phyloP scores from a whole-genome alignment of 164 flowering plant genomes.

The Piper betle region DNA sequence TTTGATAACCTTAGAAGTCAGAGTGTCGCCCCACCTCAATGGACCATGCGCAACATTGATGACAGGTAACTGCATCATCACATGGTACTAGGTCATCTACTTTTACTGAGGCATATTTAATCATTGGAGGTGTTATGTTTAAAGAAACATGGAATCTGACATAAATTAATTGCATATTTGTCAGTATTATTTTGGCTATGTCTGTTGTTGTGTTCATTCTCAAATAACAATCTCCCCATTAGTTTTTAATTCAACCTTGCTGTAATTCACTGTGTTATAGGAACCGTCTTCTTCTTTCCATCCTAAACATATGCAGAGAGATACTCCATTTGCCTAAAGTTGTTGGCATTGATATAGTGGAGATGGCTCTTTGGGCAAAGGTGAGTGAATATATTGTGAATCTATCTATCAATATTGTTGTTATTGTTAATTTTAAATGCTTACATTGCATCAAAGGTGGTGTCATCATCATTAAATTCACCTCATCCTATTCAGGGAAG shows the following conservation, averaged over 20 bases:
- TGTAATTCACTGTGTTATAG: constrained; percentile 22
- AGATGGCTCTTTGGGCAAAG: constrained; percentile 99
- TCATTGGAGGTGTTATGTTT: too few relatives aligned
- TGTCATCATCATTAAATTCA: too few relatives aligned
- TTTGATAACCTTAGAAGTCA: constrained; percentile 96
- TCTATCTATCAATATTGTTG: background rate
- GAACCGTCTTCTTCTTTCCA: constrained; percentile 77
- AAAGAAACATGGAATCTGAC: too few relatives aligned
- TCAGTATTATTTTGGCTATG: background rate
- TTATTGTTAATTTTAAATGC: background rate
- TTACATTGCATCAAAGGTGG: background rate
- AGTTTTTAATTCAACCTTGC: background rate
- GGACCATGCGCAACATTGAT: constrained; percentile 98
- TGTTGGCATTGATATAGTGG: constrained; percentile 96
- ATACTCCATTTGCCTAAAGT: constrained; percentile 80
- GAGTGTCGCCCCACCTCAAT: constrained; percentile 94
- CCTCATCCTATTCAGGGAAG: too few relatives aligned
- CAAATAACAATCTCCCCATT: background rate
- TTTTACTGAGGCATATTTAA: too few relatives aligned
- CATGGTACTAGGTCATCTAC: too few relatives aligned
- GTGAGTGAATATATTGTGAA: constrained; percentile 18
- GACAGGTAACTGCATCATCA: constrained; percentile 48
- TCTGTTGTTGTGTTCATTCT: background rate
- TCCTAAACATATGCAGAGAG: constrained; percentile 79
- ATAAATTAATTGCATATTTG: too few relatives aligned